Base-by-base conservation (phyloP, 352 stramenopile species). In the Phytophthora sp. region DNA sequence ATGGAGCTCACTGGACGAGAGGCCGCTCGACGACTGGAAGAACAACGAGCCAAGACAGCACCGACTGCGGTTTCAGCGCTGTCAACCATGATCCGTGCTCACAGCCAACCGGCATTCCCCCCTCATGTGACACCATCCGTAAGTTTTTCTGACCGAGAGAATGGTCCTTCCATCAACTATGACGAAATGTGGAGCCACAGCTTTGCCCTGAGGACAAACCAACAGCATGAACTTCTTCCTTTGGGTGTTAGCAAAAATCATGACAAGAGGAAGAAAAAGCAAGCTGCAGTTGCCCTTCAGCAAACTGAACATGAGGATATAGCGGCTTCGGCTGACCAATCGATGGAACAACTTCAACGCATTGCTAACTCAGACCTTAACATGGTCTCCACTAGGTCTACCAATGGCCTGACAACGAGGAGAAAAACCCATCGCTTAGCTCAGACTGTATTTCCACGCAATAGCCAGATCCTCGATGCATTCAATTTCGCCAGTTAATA, bases 151-250 rank as follows among this genome's bases (percentile, higher is more conserved):
- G 62, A 42, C 28, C 57, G 63, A 35, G 44, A 68, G 27, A 59
- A 53, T 9, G 41, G 23, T 10, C 42, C 50, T 4, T 27, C 24
- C 3, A 38, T 71, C 17, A 84, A 88, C 45, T 89, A 73, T 18
- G 63, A 88, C 50, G 82, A 88, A 60, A 84, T 91, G 72, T 91
- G 82, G 80, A 89, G 72, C 28, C 78, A 76, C 7, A 84, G 74
- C 45, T 71, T 86, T 24, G 53, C 60, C 2, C 34, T 44, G 21
- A 43, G 30, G 11, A 55, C 63, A 6, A 72, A 59, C 28, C 54
- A 72, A 43, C 56, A 59, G 18, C 45, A 56, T n/a, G 54, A 68
- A 18, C 30, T 54, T 20, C 6, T 52, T 11, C 34, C 30, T 37
- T 8, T 52, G 8, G 43, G 41, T 32, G 41, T 10, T 23, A 17